phyloP scores from a whole-genome alignment of 352 stramenopile species.

The Globisporangium camurandrum region DNA sequence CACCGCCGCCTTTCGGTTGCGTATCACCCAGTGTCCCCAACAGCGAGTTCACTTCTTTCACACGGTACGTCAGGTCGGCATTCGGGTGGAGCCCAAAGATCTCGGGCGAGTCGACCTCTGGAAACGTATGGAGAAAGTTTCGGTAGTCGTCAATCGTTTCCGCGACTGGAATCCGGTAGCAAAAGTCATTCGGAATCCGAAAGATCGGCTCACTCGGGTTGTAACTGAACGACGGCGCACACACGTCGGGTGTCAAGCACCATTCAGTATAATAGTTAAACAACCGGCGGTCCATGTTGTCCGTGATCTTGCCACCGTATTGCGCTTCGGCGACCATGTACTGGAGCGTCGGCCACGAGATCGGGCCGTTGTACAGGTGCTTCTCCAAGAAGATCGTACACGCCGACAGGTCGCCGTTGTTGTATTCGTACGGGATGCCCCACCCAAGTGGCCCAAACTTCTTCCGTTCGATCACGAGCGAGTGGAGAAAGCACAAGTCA shows the following conservation, averaged over 20 bases:
- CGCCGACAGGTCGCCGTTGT: constrained; percentile 96
- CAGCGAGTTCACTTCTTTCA: constrained; percentile 94
- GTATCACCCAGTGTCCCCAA: constrained; percentile 94
- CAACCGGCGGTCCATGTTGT: constrained; percentile 95
- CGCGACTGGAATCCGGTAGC: constrained; percentile 91
- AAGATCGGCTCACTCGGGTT: constrained; percentile 93
- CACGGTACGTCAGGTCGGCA: constrained; percentile 96
- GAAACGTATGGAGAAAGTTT: constrained; percentile 92
- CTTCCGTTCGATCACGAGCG: constrained; percentile 96
- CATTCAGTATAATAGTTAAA: constrained; percentile 98
- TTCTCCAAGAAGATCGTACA: constrained; percentile 99
- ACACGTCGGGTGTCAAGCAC: constrained; percentile 89
- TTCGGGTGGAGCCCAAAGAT: constrained; percentile 99
- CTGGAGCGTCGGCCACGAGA: constrained; percentile 97
- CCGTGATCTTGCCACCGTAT: constrained; percentile 99
- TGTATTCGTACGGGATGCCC: constrained; percentile 99
- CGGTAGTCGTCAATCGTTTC: constrained; percentile 94
- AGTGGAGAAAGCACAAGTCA: constrained; percentile 97
- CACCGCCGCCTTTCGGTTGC: constrained; percentile 93
- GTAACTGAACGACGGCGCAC: constrained; percentile 88
- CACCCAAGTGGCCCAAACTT: constrained; percentile 98
- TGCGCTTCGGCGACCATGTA: constrained; percentile 99
- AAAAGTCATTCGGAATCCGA: constrained; percentile 95
- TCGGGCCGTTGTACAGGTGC: constrained; percentile 96
- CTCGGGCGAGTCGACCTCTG: constrained; percentile 97